Conservation (phyloP, 495 filamentous ascomycete genomes). For the Trichoderma virens region DNA sequence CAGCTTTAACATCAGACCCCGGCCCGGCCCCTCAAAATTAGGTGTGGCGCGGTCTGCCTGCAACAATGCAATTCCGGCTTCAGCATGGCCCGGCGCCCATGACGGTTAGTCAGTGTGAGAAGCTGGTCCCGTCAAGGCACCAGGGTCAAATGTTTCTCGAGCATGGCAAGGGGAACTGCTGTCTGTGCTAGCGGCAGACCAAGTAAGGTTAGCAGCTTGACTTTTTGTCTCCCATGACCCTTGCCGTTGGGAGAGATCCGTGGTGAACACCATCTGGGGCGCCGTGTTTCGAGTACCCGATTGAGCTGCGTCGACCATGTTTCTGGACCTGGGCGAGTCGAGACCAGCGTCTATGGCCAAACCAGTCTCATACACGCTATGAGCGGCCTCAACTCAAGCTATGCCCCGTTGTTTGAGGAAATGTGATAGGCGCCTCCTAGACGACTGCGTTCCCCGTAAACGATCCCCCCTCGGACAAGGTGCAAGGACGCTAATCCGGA, state of each 20-base stretch:
- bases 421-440: constrained; percentile 5
- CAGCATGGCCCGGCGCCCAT: neutral
- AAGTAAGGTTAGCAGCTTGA: neutral
- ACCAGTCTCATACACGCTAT: constrained; percentile 6
- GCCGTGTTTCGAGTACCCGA: neutral
- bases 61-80: constrained; percentile 5
- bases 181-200: neutral
- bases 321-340: neutral
- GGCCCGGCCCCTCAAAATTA: constrained; percentile 1
- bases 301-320: neutral
- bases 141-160: neutral
- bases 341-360: constrained; percentile 1
- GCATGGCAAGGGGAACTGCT: neutral
- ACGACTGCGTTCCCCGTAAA: constrained; percentile 4
- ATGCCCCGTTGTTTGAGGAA: constrained; percentile 6
- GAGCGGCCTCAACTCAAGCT: neutral
- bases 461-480: neutral
- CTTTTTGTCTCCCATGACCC: neutral
- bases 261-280: neutral
- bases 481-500: neutral
- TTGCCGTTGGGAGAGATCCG: neutral
- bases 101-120: neutral
- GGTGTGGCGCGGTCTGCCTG: constrained; percentile 1
- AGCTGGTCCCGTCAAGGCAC: neutral
- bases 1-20: constrained; percentile 18